phyloP scores from a whole-genome alignment of 2,329 filamentous ascomycete genomes.

The Xylaria sp. region DNA sequence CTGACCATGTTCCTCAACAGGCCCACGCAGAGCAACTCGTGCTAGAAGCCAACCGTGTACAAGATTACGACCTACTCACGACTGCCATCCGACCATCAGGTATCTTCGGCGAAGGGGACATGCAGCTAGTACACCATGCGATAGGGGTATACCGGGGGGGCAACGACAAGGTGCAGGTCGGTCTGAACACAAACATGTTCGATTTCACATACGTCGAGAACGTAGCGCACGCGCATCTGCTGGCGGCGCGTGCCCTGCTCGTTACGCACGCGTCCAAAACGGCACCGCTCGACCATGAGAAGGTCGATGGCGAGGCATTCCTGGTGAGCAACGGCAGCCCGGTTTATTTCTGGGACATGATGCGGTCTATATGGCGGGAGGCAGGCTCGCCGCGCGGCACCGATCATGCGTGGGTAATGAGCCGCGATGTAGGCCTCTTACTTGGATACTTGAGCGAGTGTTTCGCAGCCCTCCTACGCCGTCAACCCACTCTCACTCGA shows the following conservation, averaged over 20 bases:
- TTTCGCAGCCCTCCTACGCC: slow-evolving; percentile 54
- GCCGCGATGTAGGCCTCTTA: slow-evolving; percentile 55
- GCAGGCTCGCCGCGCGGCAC: slow-evolving; percentile 60
- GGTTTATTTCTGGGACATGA: slow-evolving; percentile 90
- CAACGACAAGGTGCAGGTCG: slow-evolving; percentile 80
- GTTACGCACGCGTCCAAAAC: slow-evolving; percentile 61
- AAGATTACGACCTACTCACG: slow-evolving; percentile 67
- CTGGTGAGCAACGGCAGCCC: slow-evolving; percentile 90
- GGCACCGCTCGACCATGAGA: slow-evolving; percentile 70
- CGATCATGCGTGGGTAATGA: slow-evolving; percentile 60
- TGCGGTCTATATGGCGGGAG: slow-evolving; percentile 75
- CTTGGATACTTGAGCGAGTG: slow-evolving; percentile 61
- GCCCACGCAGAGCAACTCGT: slow-evolving; percentile 83
- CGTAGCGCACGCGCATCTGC: slow-evolving; percentile 77
- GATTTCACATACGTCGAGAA: slow-evolving; percentile 70
- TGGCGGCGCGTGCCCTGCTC: slow-evolving; percentile 77
- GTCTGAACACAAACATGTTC: slow-evolving; percentile 68
- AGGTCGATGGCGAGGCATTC: slow-evolving; percentile 84
- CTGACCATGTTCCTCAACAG: slow-evolving; percentile 44
- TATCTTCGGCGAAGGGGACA: slow-evolving; percentile 91
- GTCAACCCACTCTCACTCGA: slow-evolving; percentile 62
- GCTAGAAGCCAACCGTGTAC: slow-evolving; percentile 72
- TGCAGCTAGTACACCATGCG: slow-evolving; percentile 74
- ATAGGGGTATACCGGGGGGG: slow-evolving; percentile 71
- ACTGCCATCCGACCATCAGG: slow-evolving; percentile 82